Evolutionary conservation across 805 yeast genomes (phyloP), one percentile per base, ranked within the genome.

Genomic region (Candida endomychidarum): DNA sequence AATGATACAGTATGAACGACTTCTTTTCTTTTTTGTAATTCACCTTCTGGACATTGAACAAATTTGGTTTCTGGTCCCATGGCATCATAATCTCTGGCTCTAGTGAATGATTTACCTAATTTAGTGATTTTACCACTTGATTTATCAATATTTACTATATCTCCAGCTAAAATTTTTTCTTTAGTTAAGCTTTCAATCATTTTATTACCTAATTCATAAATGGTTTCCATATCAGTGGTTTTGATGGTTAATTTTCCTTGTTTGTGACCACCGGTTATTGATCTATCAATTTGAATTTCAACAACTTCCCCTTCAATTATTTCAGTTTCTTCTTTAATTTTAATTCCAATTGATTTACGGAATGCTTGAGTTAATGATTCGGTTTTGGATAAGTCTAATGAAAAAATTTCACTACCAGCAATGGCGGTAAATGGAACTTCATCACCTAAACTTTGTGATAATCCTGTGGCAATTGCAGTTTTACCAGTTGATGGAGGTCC

Each of bases 401-500:
- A 86, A 57, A 80, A 93, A 45, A 93, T 79, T 67, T 93, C 99
- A 22, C 95, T 83, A 3, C 96, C 99, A 8, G 96, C 91, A 61
- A 93, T 76, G 8, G 95, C 88, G 28, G 97, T 91, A 63, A 93
- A 93, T 27, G 99, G 99, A 43, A 93, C 97, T 47, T 82, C 88
- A 10, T 68, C 55, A 22, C 86, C 86, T 51, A 85, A 69, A 38
- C 78, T 81, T 58, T 84, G 90, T 2, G 89, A 75, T 28, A 85
- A 72, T 12, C 97, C 99, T 84, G 89, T 85, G 10, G 99, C 99
- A 53, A 93, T 78, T 26, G 99, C 99, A 3, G 99, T 93, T 63
- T 93, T 93, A 64, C 99, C 99, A 0, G 99, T 93, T 10, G 96
- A 87, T 20, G 99, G 99, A 8, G 98, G 98, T 28, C 99, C 99